Conservation (phyloP, 768 basidiomycete genomes). For the Glaciozyma martinii region DNA sequence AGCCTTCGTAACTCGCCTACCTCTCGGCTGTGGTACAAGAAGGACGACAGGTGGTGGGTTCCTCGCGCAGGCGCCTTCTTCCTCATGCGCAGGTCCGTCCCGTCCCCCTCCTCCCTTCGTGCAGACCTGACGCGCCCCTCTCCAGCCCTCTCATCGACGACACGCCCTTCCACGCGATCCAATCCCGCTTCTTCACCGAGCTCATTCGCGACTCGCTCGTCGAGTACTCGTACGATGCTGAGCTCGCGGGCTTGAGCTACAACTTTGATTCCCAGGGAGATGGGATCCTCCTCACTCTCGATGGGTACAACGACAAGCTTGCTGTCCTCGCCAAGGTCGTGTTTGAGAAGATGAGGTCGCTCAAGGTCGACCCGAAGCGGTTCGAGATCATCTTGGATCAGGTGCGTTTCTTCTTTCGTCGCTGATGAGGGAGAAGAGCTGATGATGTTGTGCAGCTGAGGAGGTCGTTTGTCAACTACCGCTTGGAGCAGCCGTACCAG, state of each 20-base stretch:
- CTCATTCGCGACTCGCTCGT: conserved; percentile 79
- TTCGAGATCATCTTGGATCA: conserved; percentile 76
- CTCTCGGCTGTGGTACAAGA: conserved; percentile 87
- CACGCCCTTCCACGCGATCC: conserved; percentile 59
- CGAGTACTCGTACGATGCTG: conserved; percentile 87
- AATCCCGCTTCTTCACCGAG: conserved; percentile 70
- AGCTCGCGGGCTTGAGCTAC: conserved; percentile 78
- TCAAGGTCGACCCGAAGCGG: conserved; percentile 60
- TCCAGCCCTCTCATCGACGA: conserved; percentile 41
- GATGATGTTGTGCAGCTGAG: conserved; percentile 47
- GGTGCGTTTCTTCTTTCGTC: conserved; percentile 43
- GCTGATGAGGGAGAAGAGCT: conserved; percentile 7
- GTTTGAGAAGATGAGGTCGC: conserved; percentile 55
- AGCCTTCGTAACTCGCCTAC: conserved; percentile 63
- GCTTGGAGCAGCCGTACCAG: conserved; percentile 69
- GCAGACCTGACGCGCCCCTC: too few species aligned
- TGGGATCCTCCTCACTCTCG: conserved; percentile 58
- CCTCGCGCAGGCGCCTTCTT: conserved; percentile 75
- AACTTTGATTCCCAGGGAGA: conserved; percentile 54
- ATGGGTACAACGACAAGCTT: conserved; percentile 87
- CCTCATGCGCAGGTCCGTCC: conserved; percentile 58
- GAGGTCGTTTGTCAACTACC: conserved; percentile 76
- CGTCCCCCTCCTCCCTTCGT: background rate
- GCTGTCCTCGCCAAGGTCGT: conserved; percentile 63
- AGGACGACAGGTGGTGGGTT: conserved; percentile 92